Percentiles rank a stretch among this genome's conserved stretches.
These are phyloP conservation scores for Sclerotiophoma versabilis DNA, from an alignment of 2,329 filamentous ascomycete species.

Conservation along the genomic window DNA sequence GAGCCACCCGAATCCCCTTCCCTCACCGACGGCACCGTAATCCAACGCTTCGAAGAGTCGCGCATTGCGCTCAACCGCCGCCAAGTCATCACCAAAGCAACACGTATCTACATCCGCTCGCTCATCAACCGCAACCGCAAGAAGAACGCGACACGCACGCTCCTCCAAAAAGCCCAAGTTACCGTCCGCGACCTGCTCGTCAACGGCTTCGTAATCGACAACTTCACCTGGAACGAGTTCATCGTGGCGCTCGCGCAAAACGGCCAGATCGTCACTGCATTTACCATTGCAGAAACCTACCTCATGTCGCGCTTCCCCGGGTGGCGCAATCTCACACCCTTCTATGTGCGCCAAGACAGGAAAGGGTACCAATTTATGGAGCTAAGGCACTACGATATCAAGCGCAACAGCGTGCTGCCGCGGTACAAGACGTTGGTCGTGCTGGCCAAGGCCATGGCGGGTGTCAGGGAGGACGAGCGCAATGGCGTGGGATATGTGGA, in stretches of 20 bases:
- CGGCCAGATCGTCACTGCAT: constrained; percentile 70
- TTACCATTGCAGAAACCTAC: constrained; percentile 74
- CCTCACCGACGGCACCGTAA: constrained; percentile 31
- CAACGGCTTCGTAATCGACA: constrained; percentile 76
- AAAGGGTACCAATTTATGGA: constrained; percentile 40
- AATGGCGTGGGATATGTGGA: constrained; percentile 36
- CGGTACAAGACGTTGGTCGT: constrained; percentile 54
- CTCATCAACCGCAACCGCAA: constrained; percentile 56
- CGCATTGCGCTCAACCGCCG: constrained; percentile 49
- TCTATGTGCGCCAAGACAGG: constrained; percentile 31
- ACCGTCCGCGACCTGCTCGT: constrained; percentile 62
- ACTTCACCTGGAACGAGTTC: constrained; percentile 80
- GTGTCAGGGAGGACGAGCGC: constrained; percentile 46
- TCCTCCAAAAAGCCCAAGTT: constrained; percentile 38
- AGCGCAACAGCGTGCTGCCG: constrained; percentile 43
- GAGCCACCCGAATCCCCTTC: constrained; percentile 21
- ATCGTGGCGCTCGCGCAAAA: constrained; percentile 71
- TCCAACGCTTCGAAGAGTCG: constrained; percentile 26
- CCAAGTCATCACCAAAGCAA: constrained; percentile 57
- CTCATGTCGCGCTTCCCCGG: constrained; percentile 83
- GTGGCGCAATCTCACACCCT: constrained; percentile 60
- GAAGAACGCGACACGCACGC: constrained; percentile 48
- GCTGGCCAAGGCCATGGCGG: constrained; percentile 48
- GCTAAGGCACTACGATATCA: constrained; percentile 35
- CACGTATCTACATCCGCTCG: constrained; percentile 61